Base-by-base conservation (phyloP, 176 grass and related monocot species). In the Zizania latifolia region DNA sequence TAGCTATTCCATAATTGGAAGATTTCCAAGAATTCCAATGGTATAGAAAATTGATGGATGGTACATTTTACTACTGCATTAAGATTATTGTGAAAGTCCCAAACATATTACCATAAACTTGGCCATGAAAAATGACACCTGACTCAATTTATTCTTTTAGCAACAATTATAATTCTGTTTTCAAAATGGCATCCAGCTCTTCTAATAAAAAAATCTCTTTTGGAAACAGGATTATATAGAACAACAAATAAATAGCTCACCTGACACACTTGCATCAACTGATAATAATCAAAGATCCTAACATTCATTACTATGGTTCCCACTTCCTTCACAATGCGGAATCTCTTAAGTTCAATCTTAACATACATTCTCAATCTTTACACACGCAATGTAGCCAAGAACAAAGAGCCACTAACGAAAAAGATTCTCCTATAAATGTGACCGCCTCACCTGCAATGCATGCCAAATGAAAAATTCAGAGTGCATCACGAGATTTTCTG, bases 181-280 rank as follows among this genome's bases (percentile, higher is more conserved):
- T n/a, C n/a, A n/a, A n/a, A n/a, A n/a, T n/a, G n/a, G n/a, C n/a
- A n/a, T n/a, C n/a, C n/a, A n/a, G n/a, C n/a, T n/a, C n/a, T n/a
- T n/a, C n/a, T n/a, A n/a, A n/a, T n/a, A n/a, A n/a, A n/a, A n/a
- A n/a, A n/a, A 26, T 5, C 70, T 16, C 35, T 44, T 13, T 71
- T 26, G 29, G 9, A 72, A 57, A 55, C 8, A 67, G 19, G 28
- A 34, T n/a, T n/a, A n/a, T n/a, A n/a, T 6, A 60, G 13, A n/a
- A n/a, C 19, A 57, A 54, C 4, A 71, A 80, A 57, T 16, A 62
- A 59, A 35, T 61, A 54, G 6, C 66, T 83, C 80, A 97, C 90
- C 90, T 93, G 93, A 66, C 90, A 93, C 87, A 93, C 85, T 86
- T 93, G 90, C 73, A 90, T 93, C 63, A 90, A 67, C 68, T 90